Conservation (phyloP, 1,139 yeast species). For the Zygoascus hellenicus region DNA sequence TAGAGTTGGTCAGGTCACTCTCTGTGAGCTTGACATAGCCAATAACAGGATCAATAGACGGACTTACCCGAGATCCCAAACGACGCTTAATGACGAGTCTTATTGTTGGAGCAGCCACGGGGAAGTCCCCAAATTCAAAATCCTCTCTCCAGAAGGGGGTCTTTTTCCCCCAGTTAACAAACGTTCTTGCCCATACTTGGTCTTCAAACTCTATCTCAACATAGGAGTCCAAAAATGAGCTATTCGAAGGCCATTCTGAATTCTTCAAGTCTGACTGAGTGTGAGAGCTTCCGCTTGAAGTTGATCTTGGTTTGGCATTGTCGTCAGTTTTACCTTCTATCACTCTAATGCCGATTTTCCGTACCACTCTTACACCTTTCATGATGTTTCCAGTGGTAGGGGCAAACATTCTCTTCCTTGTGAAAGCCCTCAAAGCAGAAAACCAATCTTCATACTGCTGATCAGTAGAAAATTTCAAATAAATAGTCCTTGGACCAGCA, state of each 20-base stretch:
- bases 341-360: slow-evolving; percentile 50
- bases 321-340: slow-evolving; percentile 56
- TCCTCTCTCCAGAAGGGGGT: slow-evolving; percentile 58
- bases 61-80: slow-evolving; percentile 18
- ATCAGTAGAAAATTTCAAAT: slow-evolving; percentile 48
- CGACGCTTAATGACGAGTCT: slow-evolving; percentile 22
- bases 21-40: slow-evolving; percentile 22
- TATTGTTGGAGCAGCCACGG: slow-evolving; percentile 23
- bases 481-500: background rate
- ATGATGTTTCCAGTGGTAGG: slow-evolving; percentile 29
- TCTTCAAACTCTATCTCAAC: slow-evolving; percentile 54
- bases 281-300: background rate
- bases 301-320: background rate
- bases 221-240: slow-evolving; percentile 32
- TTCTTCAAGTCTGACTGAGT: background rate
- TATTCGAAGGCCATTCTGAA: background rate
- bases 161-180: slow-evolving; percentile 37
- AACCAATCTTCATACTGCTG: slow-evolving; percentile 82
- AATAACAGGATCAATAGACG: slow-evolving; percentile 35
- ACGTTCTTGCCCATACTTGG: slow-evolving; percentile 53
- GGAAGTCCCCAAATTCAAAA: slow-evolving; percentile 41
- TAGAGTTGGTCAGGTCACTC: slow-evolving; percentile 13
- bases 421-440: slow-evolving; percentile 63
- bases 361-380: slow-evolving; percentile 48
- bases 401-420: slow-evolving; percentile 53